Conservation (phyloP, 73 alveolate species). For the Paramecium biaurelia region DNA sequence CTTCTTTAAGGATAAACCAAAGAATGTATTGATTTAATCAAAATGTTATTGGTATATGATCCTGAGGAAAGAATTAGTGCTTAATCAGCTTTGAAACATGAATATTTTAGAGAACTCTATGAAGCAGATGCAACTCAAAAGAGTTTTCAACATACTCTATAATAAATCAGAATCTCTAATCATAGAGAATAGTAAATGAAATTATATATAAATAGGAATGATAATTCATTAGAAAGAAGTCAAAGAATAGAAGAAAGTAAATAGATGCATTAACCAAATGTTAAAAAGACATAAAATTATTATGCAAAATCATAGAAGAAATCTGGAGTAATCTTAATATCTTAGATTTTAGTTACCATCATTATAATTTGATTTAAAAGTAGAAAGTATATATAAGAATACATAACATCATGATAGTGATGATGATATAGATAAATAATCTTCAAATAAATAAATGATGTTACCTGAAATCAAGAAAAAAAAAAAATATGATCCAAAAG, state of each 20-base stretch:
- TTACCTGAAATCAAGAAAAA: not conserved
- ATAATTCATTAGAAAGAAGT: slow-evolving; percentile 13
- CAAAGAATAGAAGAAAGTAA: not conserved
- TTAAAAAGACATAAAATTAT: slow-evolving; percentile 30
- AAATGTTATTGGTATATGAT: slow-evolving; percentile 64
- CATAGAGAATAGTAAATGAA: not conserved
- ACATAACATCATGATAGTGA: slow-evolving; percentile 46
- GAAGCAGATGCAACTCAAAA: slow-evolving; percentile 46
- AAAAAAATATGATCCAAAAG: slow-evolving; percentile 39
- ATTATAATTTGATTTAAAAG: slow-evolving; percentile 22
- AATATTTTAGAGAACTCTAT: slow-evolving; percentile 60
- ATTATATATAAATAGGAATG: not conserved
- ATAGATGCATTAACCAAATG: not conserved
- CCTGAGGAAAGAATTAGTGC: slow-evolving; percentile 67
- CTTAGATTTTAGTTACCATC: slow-evolving; percentile 9
- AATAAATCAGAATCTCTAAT: not conserved
- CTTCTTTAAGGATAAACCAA: slow-evolving; percentile 73
- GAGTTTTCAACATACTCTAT: slow-evolving; percentile 20
- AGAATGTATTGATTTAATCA: slow-evolving; percentile 70
- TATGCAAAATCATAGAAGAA: slow-evolving; percentile 39
- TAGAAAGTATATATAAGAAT: slow-evolving; percentile 29
- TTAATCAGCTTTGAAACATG: slow-evolving; percentile 49
- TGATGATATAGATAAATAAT: slow-evolving; percentile 5
- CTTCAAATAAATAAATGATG: slow-evolving; percentile 42
- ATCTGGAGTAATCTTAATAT: slow-evolving; percentile 30